Base-by-base conservation (phyloP, 257 asterid species). In the Fraxinus quadrangulata region DNA sequence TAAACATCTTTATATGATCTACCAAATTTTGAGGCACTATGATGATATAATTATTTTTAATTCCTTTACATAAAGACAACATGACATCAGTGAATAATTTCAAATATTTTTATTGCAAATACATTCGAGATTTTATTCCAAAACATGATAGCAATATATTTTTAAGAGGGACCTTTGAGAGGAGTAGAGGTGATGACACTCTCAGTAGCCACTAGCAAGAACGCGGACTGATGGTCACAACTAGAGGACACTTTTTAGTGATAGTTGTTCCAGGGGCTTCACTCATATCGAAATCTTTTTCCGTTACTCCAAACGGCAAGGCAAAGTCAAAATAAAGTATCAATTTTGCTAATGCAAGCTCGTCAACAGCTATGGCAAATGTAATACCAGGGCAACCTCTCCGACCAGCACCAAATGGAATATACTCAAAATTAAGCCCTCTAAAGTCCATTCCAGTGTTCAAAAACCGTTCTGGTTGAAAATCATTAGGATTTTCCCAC, bases 381-480 rank as follows among this genome's bases (percentile, higher is more conserved):
- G 39, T 3, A 9, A 75, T 84, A 7, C 79, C 85, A 11, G 81
- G 85, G 47, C 85, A 84, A 1, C 76, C 80, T 30, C 83, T 84
- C 67, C 85, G n/a, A 3, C 85, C 85, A 0, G 81, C 67, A 16
- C 54, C 54, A 45, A 45, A 45, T 14, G 19, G 54, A 45, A 45
- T 45, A 5, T 12, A 45, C 54, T 45, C 54, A 45, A 45, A 45
- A 3, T 80, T 37, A 0, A 34, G 49, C 23, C 87, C 81, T 26
- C 31, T 49, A 49, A 70, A 72, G 74, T 80, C 84, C 2, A 74
- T 65, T 0, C 36, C 0, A 3, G 54, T 19, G 67, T 71, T 40
- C 69, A 80, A 63, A 66, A 83, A 80, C 17, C 87, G 73, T 67
- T 80, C 84, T 1, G 83, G 87, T 51, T 63, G 71, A 67, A 80